Evolutionary conservation across 306 rosid genomes (phyloP).

Genomic region (Astragalus membranaceus): DNA sequence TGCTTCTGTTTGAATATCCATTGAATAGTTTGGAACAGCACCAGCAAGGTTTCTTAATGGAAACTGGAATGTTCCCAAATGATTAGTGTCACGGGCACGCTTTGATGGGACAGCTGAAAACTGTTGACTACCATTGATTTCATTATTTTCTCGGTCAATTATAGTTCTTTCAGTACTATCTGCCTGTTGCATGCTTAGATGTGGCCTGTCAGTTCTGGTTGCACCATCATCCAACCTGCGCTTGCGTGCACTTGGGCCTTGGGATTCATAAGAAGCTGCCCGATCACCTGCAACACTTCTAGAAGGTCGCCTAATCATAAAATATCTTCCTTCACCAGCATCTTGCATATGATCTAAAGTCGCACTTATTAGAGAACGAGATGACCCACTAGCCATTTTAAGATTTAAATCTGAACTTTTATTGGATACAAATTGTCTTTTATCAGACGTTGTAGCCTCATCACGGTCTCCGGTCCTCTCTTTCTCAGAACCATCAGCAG

Average conservation of each 20-base stretch:
- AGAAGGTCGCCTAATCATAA: constrained; percentile 60
- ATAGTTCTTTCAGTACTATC: constrained; percentile 81
- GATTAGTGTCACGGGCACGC: constrained; percentile 53
- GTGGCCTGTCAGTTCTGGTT: constrained; percentile 17
- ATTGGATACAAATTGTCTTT: constrained; percentile 33
- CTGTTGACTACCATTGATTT: constrained; percentile 57
- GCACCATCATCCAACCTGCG: constrained; percentile 70
- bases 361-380: constrained; percentile 45
- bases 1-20: constrained; percentile 46
- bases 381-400: constrained; percentile 59
- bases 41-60: constrained; percentile 48
- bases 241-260: constrained; percentile 72
- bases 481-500: constrained; percentile 65
- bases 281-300: constrained; percentile 85
- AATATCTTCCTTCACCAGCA: constrained; percentile 61
- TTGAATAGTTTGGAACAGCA: constrained; percentile 67
- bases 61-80: constrained; percentile 51
- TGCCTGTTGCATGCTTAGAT: constrained; percentile 45
- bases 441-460: constrained; percentile 83
- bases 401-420: constrained; percentile 63
- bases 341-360: constrained; percentile 43
- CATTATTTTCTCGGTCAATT: constrained; percentile 69
- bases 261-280: constrained; percentile 80
- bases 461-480: constrained; percentile 79
- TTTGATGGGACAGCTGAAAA: constrained; percentile 79